Evolutionary conservation across 2,329 filamentous ascomycete genomes (phyloP), one percentile per base, ranked within the genome.

Genomic region (Calonectria henricotiae): DNA sequence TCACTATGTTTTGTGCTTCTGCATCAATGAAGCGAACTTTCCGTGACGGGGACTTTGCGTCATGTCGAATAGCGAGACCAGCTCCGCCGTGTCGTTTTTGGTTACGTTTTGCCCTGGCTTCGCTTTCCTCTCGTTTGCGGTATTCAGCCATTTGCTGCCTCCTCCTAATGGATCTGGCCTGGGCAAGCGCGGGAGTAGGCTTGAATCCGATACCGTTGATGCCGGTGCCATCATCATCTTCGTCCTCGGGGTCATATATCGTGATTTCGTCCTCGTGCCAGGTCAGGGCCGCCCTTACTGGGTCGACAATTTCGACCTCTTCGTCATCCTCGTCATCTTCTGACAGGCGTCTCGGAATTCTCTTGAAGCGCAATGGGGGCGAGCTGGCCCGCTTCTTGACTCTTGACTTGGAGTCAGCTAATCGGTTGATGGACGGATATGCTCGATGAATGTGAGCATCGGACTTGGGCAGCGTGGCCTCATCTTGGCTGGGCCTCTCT

Each of bases 241-340:
- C 86, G 76, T 92, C 90, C 46, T 89, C 84, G 0, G 89, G 88
- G 74, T 91, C 88, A 79, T 92, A 90, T 32, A 91, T 85, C 1
- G 90, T 92, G 70, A 92, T 92, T 77, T 92, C 90, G 74, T 92
- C 88, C 73, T 91, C 89, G 75, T 90, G 89, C 90, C 90, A 92
- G 1, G 90, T 92, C 63, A 92, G 82, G 3, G 89, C 86, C 7
- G 89, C 89, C 41, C 89, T 85, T 11, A 90, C 77, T 0, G 88
- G 88, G 65, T 90, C 89, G 63, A 85, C 81, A 32, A 89, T 79
- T 47, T 80, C 74, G 13, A 78, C 75, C 13, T 82, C 83, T 9
- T 82, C 79, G 9, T 83, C 80, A 17, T 71, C 71, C 35, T 75
- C 79, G 9, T 83, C 71, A 23, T 76, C 78, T 25, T 68, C 69